Conservation (phyloP, 2,329 filamentous ascomycete genomes). For the Epicoccum nigrum region DNA sequence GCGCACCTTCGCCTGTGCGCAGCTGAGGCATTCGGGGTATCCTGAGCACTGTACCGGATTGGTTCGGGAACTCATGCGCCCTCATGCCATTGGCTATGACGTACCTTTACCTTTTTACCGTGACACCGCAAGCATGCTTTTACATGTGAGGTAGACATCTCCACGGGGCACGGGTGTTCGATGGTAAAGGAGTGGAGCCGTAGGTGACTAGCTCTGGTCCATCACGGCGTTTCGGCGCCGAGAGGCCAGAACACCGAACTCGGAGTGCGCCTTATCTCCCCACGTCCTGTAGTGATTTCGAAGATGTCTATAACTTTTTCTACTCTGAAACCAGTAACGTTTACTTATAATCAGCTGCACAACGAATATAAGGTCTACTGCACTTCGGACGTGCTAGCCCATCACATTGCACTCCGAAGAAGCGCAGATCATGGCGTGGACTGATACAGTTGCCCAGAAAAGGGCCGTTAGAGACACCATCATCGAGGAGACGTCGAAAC, state of each 20-base stretch:
- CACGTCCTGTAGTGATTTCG: too few relatives aligned
- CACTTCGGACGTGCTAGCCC: too few relatives aligned
- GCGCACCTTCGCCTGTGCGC: background rate
- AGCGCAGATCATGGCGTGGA: background rate
- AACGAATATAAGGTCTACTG: too few relatives aligned
- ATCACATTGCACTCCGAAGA: background rate
- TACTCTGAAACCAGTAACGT: too few relatives aligned
- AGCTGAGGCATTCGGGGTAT: background rate
- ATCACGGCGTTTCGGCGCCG: background rate
- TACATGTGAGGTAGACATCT: background rate
- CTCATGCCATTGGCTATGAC: background rate
- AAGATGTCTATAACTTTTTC: too few relatives aligned
- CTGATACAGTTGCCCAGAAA: background rate
- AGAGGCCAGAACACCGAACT: background rate
- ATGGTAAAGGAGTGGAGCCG: background rate
- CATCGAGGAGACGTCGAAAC: background rate
- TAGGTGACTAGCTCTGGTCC: background rate
- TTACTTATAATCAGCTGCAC: too few relatives aligned
- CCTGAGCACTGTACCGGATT: background rate
- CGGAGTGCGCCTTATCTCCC: background rate
- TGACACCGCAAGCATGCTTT: background rate
- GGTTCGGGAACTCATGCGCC: background rate
- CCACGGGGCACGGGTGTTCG: background rate
- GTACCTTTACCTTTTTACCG: background rate
- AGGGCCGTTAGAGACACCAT: background rate